Evolutionary conservation across 139 green algal genomes (phyloP).

Genomic region (Nannochloris sp.): DNA sequence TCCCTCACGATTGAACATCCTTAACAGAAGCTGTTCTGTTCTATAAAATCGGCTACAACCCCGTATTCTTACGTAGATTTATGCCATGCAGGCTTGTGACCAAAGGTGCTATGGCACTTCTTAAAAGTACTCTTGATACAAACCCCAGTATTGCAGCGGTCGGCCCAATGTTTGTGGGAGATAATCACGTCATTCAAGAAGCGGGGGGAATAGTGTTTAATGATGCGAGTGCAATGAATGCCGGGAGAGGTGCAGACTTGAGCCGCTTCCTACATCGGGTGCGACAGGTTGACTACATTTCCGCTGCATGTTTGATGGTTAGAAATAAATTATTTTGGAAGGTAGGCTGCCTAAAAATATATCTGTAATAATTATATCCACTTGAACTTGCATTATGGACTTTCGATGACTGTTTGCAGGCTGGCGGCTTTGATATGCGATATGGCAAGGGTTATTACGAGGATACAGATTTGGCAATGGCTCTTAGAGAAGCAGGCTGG

Average conservation of each 20-base stretch:
- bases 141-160: background rate
- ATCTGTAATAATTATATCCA: too few species aligned
- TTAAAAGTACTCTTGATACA: background rate
- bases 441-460: slow-evolving; percentile 8
- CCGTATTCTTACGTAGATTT: too few species aligned
- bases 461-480: slow-evolving; percentile 25
- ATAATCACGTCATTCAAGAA: slow-evolving; percentile 1
- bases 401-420: background rate
- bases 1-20: too few species aligned
- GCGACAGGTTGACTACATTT: slow-evolving; percentile 20
- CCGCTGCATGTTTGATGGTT: slow-evolving; percentile 18
- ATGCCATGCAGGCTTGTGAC: too few species aligned
- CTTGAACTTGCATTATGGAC: too few species aligned
- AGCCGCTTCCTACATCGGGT: background rate
- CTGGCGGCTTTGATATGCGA: slow-evolving; percentile 7
- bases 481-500: background rate
- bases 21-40: too few species aligned
- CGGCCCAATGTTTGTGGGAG: slow-evolving; percentile 20
- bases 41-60: too few species aligned
- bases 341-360: too few species aligned
- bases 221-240: slow-evolving; percentile 1
- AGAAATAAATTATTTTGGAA: background rate
- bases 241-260: background rate
- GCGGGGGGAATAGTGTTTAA: slow-evolving; percentile 19
- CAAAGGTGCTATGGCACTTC: background rate